Conservation (phyloP, 345 rosid genomes). For the Draba incana region DNA sequence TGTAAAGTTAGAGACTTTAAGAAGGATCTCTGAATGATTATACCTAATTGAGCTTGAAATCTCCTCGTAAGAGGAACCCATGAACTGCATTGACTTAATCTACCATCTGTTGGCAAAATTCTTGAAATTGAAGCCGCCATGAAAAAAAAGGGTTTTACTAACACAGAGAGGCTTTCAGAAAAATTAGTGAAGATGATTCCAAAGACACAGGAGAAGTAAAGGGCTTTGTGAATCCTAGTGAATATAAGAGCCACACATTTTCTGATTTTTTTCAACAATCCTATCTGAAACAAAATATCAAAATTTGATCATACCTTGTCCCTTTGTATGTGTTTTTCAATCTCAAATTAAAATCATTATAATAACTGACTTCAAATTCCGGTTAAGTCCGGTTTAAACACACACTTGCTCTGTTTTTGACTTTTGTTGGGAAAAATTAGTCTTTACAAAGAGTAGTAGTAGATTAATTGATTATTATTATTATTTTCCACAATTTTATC, state of each 20-base stretch:
- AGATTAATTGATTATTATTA: too few relatives aligned
- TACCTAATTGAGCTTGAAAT: conserved; percentile 57
- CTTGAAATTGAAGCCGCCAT: conserved; percentile 70
- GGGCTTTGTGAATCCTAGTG: conserved; percentile 27
- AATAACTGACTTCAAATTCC: too few relatives aligned
- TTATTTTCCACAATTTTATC: neutral
- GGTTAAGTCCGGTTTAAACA: too few relatives aligned
- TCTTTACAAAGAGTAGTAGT: too few relatives aligned
- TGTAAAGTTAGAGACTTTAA: neutral
- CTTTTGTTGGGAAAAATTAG: too few relatives aligned
- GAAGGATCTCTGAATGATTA: conserved; percentile 8
- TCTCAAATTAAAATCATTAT: too few relatives aligned
- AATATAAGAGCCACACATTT: conserved; percentile 37
- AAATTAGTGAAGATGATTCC: conserved; percentile 28
- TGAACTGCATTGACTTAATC: conserved; percentile 40
- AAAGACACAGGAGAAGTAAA: conserved; percentile 31
- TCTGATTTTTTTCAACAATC: conserved; percentile 15
- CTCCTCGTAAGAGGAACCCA: conserved; percentile 38
- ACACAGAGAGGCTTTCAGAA: neutral
- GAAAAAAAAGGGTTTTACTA: conserved; percentile 9
- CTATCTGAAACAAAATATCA: conserved; percentile 32
- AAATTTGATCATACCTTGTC: too few relatives aligned
- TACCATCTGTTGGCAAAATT: conserved; percentile 54
- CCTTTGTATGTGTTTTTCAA: too few relatives aligned
- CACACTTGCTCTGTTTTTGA: too few relatives aligned